A percentile compares a stretch with the other conserved stretches of the same genome.
Conservation (phyloP, 1,284 basidiomycete genomes). For the Athelia psychrophila region DNA sequence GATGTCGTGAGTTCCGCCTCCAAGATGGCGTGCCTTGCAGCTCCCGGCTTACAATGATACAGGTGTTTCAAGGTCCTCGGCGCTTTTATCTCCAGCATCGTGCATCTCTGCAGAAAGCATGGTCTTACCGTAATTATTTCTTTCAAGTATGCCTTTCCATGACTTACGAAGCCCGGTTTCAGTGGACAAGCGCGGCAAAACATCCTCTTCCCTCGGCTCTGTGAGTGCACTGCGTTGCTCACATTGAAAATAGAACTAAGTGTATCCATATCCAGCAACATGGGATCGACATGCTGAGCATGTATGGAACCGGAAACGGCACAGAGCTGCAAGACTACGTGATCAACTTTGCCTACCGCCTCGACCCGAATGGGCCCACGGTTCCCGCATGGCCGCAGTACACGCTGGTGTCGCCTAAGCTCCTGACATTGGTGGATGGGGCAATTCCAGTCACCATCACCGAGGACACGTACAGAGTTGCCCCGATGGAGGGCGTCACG, state of each 20-base stretch:
- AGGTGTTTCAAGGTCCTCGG: slow-evolving; percentile 22
- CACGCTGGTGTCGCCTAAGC: slow-evolving; percentile 6
- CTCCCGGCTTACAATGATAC: too few species aligned
- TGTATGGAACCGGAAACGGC: background rate
- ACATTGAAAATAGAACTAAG: too few species aligned
- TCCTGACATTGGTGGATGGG: slow-evolving; percentile 13
- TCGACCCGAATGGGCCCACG: slow-evolving; percentile 14
- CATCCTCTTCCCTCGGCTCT: background rate
- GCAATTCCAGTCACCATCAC: background rate
- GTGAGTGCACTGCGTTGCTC: too few species aligned
- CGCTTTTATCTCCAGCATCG: slow-evolving; percentile 16
- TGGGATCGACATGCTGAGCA: background rate
- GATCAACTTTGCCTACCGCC: slow-evolving; percentile 17
- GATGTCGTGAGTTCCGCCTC: slow-evolving; percentile 9
- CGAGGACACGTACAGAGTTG: background rate
- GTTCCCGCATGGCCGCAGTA: slow-evolving; percentile 14
- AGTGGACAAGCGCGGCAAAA: background rate
- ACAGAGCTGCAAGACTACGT: slow-evolving; percentile 8
- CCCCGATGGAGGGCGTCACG: background rate
- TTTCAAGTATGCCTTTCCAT: background rate
- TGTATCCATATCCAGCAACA: slow-evolving; percentile 8
- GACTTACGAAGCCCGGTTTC: background rate
- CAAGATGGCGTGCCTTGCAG: too few species aligned
- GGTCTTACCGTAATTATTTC: slow-evolving; percentile 25
- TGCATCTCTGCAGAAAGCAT: slow-evolving; percentile 21